Evolutionary conservation across 495 filamentous ascomycete genomes (phyloP), one percentile per base, ranked within the genome.

Genomic region (Diplogelasinospora grovesii): DNA sequence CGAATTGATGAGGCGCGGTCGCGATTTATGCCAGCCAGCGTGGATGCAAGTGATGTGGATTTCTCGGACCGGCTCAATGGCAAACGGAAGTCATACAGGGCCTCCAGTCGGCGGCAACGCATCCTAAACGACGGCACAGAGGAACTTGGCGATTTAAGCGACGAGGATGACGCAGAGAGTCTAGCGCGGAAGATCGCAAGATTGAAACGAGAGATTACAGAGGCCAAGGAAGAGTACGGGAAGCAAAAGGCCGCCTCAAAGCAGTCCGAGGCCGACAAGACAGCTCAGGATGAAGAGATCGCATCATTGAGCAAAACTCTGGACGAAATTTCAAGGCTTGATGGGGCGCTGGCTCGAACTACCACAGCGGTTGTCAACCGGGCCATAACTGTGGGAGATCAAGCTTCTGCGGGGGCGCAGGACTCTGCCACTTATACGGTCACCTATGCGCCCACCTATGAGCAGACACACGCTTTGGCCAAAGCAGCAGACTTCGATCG

Each of bases 401-500:
- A 48, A 20, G 28, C 32, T 2, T 25, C 33, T 3, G 7, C 39
- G 8, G 46, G 37, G 6, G 28, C 43, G 5, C 37, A 27, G 7
- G 56, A 44, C 18, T 16, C 49, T 30, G 53, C 60, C 23, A 70
- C 66, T 23, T 78, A 79, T 58, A 77, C 68, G 10, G 59, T 78
- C 40, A 72, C 68, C 44, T 70, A 77, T 50, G 64, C 70, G 45
- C 64, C 84, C 33, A 54, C 64, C 21, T 79, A 78, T 43, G 68
- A 80, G 32, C 68, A 79, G 49, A 76, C 68, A 8, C 78, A 81
- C 53, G 69, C 83, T 14, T 73, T 96, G 9, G 77, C 82, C 14
- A 84, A 86, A 53, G 86, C 86, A 5, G 86, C 89, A 18, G 85
- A 90, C 41, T 94, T 97, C 45, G 92, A 96, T 56, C 68, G 73